Evolutionary conservation across 2,329 filamentous ascomycete species (phyloP), one percentile per base, ranked within the genome.

Genomic region (Zalaria obscura): DNA sequence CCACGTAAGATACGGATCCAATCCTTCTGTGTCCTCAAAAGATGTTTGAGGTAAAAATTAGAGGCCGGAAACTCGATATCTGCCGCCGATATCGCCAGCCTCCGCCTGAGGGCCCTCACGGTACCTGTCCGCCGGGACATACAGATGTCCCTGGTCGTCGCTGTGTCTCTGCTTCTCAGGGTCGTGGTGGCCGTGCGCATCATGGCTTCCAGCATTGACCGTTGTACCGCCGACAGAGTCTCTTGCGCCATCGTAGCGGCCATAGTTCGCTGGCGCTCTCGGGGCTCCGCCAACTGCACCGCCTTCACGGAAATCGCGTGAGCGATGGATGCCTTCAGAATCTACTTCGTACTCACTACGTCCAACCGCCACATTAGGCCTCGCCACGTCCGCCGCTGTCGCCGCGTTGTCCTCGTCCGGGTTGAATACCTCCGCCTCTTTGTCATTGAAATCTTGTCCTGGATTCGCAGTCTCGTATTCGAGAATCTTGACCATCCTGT

Each of bases 391-490:
- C 7, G 45, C 46, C 25, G 47, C 54, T 6, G 48, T 54, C n/a
- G 47, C 50, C 3, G 59, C 56, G 28, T 55, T 55, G 5, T 62
- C 59, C 50, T 63, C 58, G 39, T 61, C 55, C 8, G 54, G 55
- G 25, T 54, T 34, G 40, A 58, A 58, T 25, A 50, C 47, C 18
- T 64, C 61, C 10, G 56, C 59, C 40, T 62, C 61, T 26, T 57
- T 59, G 27, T 65, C 65, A 52, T 68, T 63, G 47, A 63, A 61
- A 46, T 70, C 67, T 42, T 64, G 62, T 35, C 61, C 63, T 2
- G 66, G 66, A 45, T 68, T 69, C 36, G 66, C 66, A 9, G 66
- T 68, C 52, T 70, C 66, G 48, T 69, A 70, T 49, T 70, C 66
- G 27, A 70, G 57, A 18, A 57, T 41, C 50, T 69, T 70, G 54